A percentile compares a stretch with the other conserved stretches of the same genome.
Evolutionary conservation across 2,329 filamentous ascomycete genomes (phyloP).

Genomic region (Coniochaeta prunicola): DNA sequence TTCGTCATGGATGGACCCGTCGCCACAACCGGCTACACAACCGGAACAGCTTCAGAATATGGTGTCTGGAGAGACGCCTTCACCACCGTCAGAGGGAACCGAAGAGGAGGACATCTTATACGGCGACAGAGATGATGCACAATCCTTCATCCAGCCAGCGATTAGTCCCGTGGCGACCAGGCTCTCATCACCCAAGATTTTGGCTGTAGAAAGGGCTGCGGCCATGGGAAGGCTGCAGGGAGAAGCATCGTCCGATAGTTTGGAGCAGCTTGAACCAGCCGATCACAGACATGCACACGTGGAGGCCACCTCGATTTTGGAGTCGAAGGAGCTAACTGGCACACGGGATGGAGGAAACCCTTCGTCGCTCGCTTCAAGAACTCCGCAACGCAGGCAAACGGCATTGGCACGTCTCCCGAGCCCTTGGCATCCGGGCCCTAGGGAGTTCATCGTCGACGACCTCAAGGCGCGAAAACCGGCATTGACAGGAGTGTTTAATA

Average conservation of each 20-base stretch:
- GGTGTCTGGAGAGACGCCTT: not conserved
- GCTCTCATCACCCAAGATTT: conserved; percentile 45
- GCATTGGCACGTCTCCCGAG: conserved; percentile 14
- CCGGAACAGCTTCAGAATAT: not conserved
- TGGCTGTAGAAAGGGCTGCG: conserved; percentile 50
- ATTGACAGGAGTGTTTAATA: conserved; percentile 36
- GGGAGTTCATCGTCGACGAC: conserved; percentile 25
- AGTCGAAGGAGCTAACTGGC: not conserved
- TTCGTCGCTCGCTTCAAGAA: not conserved
- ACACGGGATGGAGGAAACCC: not conserved
- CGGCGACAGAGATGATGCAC: conserved; percentile 47
- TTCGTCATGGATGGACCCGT: not conserved
- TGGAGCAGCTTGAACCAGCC: conserved; percentile 3
- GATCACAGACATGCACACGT: not conserved
- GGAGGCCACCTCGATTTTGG: not conserved
- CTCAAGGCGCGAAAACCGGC: conserved; percentile 22
- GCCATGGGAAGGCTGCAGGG: conserved; percentile 39
- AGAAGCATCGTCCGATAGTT: conserved; percentile 21
- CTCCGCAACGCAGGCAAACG: not conserved
- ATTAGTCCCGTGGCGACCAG: conserved; percentile 50
- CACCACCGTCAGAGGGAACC: conserved; percentile 8
- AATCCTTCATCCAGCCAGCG: conserved; percentile 52
- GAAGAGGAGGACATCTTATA: conserved; percentile 29
- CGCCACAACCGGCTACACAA: not conserved
- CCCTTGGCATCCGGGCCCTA: conserved; percentile 35